Conservation (phyloP, 1,284 basidiomycete genomes). For the Tylopilus sp. region DNA sequence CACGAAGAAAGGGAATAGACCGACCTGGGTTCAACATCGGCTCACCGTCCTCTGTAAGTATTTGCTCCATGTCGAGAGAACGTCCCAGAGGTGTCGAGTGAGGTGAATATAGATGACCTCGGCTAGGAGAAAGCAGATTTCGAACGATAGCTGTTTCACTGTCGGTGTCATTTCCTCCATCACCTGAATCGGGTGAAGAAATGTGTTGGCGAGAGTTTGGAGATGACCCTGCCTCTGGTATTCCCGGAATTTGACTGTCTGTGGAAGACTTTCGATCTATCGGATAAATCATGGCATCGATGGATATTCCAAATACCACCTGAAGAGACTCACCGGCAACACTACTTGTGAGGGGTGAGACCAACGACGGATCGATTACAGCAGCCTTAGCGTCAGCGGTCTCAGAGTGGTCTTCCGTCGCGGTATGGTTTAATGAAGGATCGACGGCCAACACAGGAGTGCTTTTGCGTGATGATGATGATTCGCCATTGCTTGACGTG, state of each 20-base stretch:
- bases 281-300: constrained; percentile 26
- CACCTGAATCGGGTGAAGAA: constrained; percentile 13
- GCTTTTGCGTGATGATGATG: constrained; percentile 29
- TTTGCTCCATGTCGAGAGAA: constrained; percentile 46
- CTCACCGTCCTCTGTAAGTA: constrained; percentile 58
- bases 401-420: constrained; percentile 16
- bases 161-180: constrained; percentile 11
- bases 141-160: constrained; percentile 20
- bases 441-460: constrained; percentile 29
- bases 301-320: constrained; percentile 20
- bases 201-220: constrained; percentile 1
- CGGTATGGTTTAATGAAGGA: constrained; percentile 20
- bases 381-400: constrained; percentile 21
- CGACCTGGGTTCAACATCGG: constrained; percentile 64
- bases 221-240: constrained; percentile 11
- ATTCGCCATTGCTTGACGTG: constrained; percentile 25
- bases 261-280: constrained; percentile 22
- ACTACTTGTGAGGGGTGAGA: constrained; percentile 23
- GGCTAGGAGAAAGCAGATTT: constrained; percentile 20
- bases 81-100: constrained; percentile 18
- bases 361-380: constrained; percentile 42
- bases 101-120: constrained; percentile 19
- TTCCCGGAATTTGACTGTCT: constrained; percentile 5
- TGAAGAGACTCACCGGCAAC: constrained; percentile 16
- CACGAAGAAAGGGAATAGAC: constrained; percentile 15